Percentiles rank a stretch among this genome's conserved stretches.
These are phyloP conservation scores for Stygiomarasmius scandens DNA, from an alignment of 1,284 basidiomycete genomes.

Conservation along the genomic window DNA sequence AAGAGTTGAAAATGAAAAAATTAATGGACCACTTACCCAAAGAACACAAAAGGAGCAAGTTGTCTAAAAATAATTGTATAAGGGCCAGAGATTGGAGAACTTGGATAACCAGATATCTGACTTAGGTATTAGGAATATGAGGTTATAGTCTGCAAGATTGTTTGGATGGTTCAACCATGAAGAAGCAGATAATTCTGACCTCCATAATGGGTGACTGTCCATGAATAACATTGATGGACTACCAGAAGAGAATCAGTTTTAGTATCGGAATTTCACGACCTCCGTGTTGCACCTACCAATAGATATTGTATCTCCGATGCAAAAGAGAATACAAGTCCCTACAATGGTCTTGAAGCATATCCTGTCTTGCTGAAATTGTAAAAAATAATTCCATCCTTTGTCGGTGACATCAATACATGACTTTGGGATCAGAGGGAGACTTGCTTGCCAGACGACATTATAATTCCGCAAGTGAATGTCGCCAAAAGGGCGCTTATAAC, in stretches of 20 bases:
- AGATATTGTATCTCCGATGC: conserved; percentile 8
- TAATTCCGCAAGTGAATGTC: no score
- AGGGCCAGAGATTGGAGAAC: no score
- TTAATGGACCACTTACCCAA: not conserved
- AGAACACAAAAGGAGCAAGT: not conserved
- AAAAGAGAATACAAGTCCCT: conserved; percentile 3
- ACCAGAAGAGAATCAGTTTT: not conserved
- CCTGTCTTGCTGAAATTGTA: conserved; percentile 4
- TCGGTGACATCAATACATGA: no score
- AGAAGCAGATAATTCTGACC: not conserved
- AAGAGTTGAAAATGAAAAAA: not conserved
- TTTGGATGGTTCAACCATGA: not conserved
- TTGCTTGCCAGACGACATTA: no score
- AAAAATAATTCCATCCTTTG: conserved; percentile 5
- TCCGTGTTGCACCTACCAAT: not conserved
- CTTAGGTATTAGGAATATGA: no score
- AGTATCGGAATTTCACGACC: no score
- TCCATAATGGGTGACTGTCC: conserved; percentile 6
- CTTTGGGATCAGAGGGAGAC: no score
- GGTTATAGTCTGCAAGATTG: no score
- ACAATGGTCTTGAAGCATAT: conserved; percentile 4
- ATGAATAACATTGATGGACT: conserved; percentile 6
- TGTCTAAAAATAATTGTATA: no score
- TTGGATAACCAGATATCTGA: no score
- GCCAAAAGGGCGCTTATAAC: no score